These are phyloP conservation scores for Penicillium expansum DNA, from an alignment of 2,329 filamentous ascomycete species.

Conservation along the genomic window DNA sequence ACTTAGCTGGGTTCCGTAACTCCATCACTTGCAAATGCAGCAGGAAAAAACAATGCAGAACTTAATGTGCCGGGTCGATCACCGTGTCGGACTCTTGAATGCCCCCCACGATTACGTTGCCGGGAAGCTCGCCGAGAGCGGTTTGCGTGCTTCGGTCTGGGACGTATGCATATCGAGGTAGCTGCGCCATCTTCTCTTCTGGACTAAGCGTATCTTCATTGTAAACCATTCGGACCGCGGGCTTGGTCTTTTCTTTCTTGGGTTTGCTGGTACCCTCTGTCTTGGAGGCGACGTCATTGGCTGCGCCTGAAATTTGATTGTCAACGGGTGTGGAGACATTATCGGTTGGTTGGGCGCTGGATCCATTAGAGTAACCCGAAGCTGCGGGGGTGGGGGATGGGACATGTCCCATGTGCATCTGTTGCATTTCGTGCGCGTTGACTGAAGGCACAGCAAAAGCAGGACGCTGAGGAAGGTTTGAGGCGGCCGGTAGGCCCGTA, in stretches of 20 bases:
- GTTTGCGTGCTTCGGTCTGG: conserved; percentile 45
- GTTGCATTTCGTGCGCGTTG: conserved; percentile 55
- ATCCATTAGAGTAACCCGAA: conserved; percentile 31
- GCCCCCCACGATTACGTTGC: conserved; percentile 33
- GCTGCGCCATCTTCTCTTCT: conserved; percentile 81
- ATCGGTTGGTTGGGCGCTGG: conserved; percentile 20
- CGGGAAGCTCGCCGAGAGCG: conserved; percentile 35
- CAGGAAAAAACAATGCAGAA: conserved; percentile 4
- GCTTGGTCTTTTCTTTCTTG: conserved; percentile 67
- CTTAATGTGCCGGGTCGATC: conserved; percentile 35
- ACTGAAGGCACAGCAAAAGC: conserved; percentile 55
- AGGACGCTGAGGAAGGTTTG: conserved; percentile 61
- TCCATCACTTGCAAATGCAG: conserved; percentile 13
- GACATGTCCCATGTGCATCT: conserved; percentile 55
- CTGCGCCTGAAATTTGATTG: conserved; percentile 51
- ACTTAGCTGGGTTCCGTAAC: conserved; percentile 38
- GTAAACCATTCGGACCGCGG: conserved; percentile 68
- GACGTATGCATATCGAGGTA: conserved; percentile 72
- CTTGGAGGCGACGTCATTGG: conserved; percentile 40
- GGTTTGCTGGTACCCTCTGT: conserved; percentile 58
- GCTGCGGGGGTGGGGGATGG: conserved; percentile 27
- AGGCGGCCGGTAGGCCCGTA: conserved; percentile 54
- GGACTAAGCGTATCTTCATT: conserved; percentile 75
- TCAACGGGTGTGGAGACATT: conserved; percentile 48
- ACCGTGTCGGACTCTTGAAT: conserved; percentile 37